These are phyloP conservation scores for Xylaria scruposa DNA, from an alignment of 495 filamentous ascomycete species.

Conservation along the genomic window DNA sequence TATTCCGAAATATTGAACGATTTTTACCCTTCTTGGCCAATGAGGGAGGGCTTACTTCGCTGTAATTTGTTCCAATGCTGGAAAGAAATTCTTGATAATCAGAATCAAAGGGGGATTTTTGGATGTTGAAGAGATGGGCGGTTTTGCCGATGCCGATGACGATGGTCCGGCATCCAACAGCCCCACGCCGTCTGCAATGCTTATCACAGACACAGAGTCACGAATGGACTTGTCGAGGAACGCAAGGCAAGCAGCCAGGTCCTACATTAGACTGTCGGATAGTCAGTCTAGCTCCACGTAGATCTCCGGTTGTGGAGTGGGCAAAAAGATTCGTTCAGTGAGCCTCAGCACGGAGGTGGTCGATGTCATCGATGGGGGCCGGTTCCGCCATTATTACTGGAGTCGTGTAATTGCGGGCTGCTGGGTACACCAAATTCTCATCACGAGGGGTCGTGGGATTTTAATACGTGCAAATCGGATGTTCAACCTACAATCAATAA, in stretches of 20 bases:
- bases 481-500: not conserved
- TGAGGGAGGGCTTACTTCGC: not conserved
- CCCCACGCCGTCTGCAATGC: constrained; percentile 16
- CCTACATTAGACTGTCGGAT: not conserved
- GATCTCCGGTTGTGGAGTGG: constrained; percentile 5
- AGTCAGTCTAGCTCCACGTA: not conserved
- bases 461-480: not conserved
- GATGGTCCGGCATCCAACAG: constrained; percentile 4
- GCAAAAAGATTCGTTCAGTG: constrained; percentile 1
- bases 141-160: not conserved
- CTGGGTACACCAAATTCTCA: not conserved
- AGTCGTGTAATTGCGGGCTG: not conserved
- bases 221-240: not conserved
- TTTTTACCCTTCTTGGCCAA: not conserved
- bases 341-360: constrained; percentile 13
- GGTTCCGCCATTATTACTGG: not conserved
- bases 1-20: not conserved
- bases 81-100: not conserved
- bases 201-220: constrained; percentile 3
- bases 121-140: not conserved
- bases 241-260: not conserved
- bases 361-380: constrained; percentile 26
- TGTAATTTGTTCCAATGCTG: not conserved
- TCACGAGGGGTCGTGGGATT: constrained; percentile 4
- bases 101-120: not conserved